phyloP scores from a whole-genome alignment of 1,139 yeast genomes.

The Pichia sp. region DNA sequence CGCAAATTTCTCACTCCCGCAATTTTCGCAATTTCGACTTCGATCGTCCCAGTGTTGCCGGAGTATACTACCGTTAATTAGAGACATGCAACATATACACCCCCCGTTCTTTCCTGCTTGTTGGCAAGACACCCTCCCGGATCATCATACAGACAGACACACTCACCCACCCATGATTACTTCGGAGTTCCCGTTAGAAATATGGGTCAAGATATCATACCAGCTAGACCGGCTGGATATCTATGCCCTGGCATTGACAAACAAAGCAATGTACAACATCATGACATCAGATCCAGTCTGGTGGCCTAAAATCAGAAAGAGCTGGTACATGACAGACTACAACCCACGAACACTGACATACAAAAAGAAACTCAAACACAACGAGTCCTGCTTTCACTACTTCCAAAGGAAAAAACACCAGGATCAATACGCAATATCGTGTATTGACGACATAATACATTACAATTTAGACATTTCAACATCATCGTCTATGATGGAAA shows the following conservation, averaged over 20 bases:
- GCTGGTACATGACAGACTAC: constrained; percentile 13
- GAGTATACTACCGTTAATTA: too few relatives aligned
- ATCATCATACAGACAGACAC: neutral
- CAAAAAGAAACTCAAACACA: neutral
- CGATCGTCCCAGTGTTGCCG: too few relatives aligned
- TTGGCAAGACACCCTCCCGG: neutral
- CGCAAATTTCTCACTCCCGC: too few relatives aligned
- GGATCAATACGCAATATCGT: constrained; percentile 1
- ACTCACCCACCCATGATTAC: neutral
- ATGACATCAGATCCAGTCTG: constrained; percentile 12
- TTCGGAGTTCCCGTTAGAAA: constrained; percentile 10
- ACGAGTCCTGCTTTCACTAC: constrained; percentile 10
- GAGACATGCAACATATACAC: too few relatives aligned
- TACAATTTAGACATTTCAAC: neutral
- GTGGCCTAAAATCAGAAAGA: constrained; percentile 8
- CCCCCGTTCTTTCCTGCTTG: too few relatives aligned
- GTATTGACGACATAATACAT: constrained; percentile 3
- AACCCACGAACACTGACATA: constrained; percentile 3
- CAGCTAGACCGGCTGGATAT: constrained; percentile 2
- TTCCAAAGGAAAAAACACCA: constrained; percentile 8
- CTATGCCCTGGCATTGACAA: constrained; percentile 1
- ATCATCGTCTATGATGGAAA: too few relatives aligned
- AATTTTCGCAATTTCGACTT: too few relatives aligned
- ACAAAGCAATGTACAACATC: neutral
- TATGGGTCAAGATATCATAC: constrained; percentile 13